These are phyloP conservation scores for Detonula confervacea DNA, from an alignment of 352 stramenopile genomes.

Conservation along the genomic window DNA sequence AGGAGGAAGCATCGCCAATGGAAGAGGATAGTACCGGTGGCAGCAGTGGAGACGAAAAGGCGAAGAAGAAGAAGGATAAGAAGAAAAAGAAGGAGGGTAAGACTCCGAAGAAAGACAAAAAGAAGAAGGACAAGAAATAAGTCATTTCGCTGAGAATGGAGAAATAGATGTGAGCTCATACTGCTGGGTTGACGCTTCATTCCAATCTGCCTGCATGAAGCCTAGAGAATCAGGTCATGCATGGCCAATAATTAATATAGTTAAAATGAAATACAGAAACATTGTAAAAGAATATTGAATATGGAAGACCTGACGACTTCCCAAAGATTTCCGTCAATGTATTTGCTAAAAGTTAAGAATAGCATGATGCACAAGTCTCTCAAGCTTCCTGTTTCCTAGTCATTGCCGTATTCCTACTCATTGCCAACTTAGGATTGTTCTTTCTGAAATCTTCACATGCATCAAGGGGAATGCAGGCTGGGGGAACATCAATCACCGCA, in stretches of 20 bases:
- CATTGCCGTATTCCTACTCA: background rate
- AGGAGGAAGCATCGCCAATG: slow-evolving; percentile 37
- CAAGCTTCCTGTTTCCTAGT: background rate
- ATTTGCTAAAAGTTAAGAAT: too few species aligned
- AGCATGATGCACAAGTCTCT: background rate
- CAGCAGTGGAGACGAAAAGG: slow-evolving; percentile 58
- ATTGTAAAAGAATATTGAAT: too few species aligned
- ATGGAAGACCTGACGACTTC: too few species aligned
- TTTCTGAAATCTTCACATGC: background rate
- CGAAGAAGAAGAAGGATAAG: slow-evolving; percentile 84
- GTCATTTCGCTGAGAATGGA: background rate
- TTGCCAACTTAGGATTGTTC: background rate
- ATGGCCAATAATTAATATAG: too few species aligned
- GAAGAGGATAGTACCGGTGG: slow-evolving; percentile 34
- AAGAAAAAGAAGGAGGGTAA: slow-evolving; percentile 88
- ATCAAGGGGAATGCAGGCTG: background rate
- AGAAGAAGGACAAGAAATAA: slow-evolving; percentile 77
- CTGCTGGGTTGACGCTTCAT: background rate
- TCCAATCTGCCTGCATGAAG: too few species aligned
- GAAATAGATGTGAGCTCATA: background rate
- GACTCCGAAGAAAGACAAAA: slow-evolving; percentile 82
- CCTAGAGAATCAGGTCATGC: too few species aligned
- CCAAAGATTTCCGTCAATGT: too few species aligned
- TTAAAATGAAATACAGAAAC: too few species aligned
- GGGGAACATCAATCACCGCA: background rate